Evolutionary conservation across 2,329 filamentous ascomycete species (phyloP).

Genomic region (Fusarium pseudograminearum): DNA sequence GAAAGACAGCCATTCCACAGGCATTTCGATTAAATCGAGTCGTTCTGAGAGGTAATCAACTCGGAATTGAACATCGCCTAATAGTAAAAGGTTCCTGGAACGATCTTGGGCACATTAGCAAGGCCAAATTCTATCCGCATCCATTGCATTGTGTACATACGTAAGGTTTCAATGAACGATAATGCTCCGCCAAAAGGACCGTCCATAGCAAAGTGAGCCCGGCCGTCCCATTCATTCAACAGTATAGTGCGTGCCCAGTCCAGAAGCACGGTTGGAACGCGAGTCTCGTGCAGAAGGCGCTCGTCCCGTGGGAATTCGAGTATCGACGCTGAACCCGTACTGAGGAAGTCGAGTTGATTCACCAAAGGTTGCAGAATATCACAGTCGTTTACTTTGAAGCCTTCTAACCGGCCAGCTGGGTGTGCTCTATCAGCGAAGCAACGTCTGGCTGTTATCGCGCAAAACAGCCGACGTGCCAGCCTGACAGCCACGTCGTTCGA

Average conservation of each 20-base stretch:
- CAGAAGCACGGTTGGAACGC: slow-evolving; percentile 68
- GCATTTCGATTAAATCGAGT: slow-evolving; percentile 79
- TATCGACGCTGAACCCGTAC: slow-evolving; percentile 57
- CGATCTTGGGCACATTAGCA: slow-evolving; percentile 61
- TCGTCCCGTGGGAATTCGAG: slow-evolving; percentile 64
- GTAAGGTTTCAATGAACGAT: slow-evolving; percentile 77
- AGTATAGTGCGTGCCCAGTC: slow-evolving; percentile 83
- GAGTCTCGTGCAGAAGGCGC: slow-evolving; percentile 67
- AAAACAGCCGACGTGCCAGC: slow-evolving; percentile 68
- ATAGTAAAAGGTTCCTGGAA: slow-evolving; percentile 71
- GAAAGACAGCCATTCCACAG: slow-evolving; percentile 76
- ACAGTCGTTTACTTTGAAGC: slow-evolving; percentile 46
- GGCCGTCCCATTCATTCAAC: slow-evolving; percentile 83
- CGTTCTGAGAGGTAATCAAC: slow-evolving; percentile 81
- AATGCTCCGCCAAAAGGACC: slow-evolving; percentile 82
- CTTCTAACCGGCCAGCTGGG: slow-evolving; percentile 53
- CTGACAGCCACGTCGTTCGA: slow-evolving; percentile 70
- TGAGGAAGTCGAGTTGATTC: slow-evolving; percentile 65
- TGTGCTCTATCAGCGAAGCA: slow-evolving; percentile 61
- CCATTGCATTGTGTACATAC: slow-evolving; percentile 61
- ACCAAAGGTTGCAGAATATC: slow-evolving; percentile 64
- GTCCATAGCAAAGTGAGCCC: slow-evolving; percentile 75
- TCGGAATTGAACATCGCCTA: slow-evolving; percentile 77
- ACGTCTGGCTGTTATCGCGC: slow-evolving; percentile 66
- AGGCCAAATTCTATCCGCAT: background rate